Evolutionary conservation across 768 basidiomycete genomes (phyloP).

Genomic region (Pleurotus salmoneostramineus): DNA sequence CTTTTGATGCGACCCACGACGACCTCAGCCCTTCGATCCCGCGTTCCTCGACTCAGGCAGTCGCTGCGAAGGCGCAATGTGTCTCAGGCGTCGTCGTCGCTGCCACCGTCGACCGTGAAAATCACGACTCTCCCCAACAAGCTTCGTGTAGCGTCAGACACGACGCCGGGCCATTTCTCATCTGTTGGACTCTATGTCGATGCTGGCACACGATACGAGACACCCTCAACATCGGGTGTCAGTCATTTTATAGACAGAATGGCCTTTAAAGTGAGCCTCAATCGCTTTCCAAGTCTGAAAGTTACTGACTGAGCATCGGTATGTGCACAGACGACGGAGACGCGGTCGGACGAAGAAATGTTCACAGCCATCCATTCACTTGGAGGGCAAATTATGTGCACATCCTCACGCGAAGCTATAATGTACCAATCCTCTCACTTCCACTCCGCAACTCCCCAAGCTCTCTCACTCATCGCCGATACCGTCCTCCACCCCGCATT

Average conservation of each 20-base stretch:
- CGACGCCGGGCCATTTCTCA: conserved; percentile 90
- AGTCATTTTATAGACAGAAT: conserved; percentile 93
- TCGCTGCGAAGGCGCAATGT: background rate
- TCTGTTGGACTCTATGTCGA: conserved; percentile 92
- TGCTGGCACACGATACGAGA: conserved; percentile 90
- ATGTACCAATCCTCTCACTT: conserved; percentile 99
- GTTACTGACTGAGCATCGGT: background rate
- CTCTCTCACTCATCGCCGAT: conserved; percentile 87
- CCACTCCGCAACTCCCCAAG: conserved; percentile 73
- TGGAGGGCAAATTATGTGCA: conserved; percentile 90
- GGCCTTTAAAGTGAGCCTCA: conserved; percentile 83
- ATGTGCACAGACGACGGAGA: conserved; percentile 59
- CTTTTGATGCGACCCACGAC: conserved; percentile 6
- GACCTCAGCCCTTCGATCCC: background rate
- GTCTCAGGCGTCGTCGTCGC: conserved; percentile 13
- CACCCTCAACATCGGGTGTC: conserved; percentile 64
- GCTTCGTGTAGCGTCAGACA: conserved; percentile 87
- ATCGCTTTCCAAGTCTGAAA: background rate
- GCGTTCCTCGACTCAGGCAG: background rate
- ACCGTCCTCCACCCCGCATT: conserved; percentile 81
- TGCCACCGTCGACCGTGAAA: conserved; percentile 32
- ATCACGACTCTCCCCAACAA: conserved; percentile 90
- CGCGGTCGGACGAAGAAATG: conserved; percentile 75
- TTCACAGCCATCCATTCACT: conserved; percentile 73
- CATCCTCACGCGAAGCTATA: conserved; percentile 89